Base-by-base conservation (phyloP, 768 basidiomycete species). In the Russula sp. region DNA sequence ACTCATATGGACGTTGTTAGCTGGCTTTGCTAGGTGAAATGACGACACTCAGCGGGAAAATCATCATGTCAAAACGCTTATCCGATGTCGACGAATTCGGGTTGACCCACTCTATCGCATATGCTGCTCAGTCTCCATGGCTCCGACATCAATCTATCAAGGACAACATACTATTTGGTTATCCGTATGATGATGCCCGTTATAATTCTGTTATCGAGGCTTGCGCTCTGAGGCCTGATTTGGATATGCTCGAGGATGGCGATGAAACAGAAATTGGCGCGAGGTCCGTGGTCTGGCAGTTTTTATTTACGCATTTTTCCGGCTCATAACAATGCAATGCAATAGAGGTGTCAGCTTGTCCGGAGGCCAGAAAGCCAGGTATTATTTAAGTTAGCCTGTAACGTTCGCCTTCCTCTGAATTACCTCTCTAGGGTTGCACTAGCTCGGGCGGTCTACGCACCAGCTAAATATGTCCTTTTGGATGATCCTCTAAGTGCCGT, bases 401-500 rank as follows among this genome's bases (percentile, higher is more conserved):
- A 3, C 8, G n/a, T 18, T 4, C 42, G 7, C 32, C 20, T 26
- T 40, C 13, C 9, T 48, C n/a, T n/a, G 28, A 18, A 54, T 22
- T 14, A 11, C n/a, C 22, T 51, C 34, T 60, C 54, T n/a, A 87
- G 89, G 66, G 89, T 93, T 18, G 90, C 90, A 0, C 80, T 94
- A 11, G 92, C 91, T 13, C 83, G 92, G 16, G 91, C 92, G 0
- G 86, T 91, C 0, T 94, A 93, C 73, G 85, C 88, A 59, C 73
- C 71, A 0, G 69, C 73, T 0, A 75, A 71, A 68, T 78, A 77
- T 59, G 84, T 92, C 0, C 76, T 93, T n/a, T 73, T 93, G 49
- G 90, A 93, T 68, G 91, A 92, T 70, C 89, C 89, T 5, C 74
- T 93, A 40, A 90, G 90, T 67, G 90, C 90, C 3, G 89, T 93